A percentile compares a stretch with the other conserved stretches of the same genome.
Conservation (phyloP, 305 asterid species). For the Fraxinus ornus region DNA sequence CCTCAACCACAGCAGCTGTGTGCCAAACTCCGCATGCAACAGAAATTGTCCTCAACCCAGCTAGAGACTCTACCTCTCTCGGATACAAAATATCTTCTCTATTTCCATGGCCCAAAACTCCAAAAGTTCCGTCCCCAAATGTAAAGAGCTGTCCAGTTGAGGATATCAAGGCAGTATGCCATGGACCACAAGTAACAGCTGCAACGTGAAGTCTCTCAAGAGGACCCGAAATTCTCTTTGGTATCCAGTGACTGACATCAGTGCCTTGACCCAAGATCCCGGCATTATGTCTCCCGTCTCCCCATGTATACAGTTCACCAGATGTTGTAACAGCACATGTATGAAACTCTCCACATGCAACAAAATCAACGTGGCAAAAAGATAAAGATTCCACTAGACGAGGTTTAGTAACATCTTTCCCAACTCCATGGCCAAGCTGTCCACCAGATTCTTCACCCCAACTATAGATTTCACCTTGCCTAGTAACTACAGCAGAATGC, state of each 20-base stretch:
- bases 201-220: conserved; percentile 88
- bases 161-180: conserved; percentile 94
- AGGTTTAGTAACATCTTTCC: conserved; percentile 72
- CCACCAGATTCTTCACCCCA: conserved; percentile 99
- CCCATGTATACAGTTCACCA: conserved; percentile 97
- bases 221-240: conserved; percentile 87
- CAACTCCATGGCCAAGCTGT: conserved; percentile 90
- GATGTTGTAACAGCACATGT: conserved; percentile 82
- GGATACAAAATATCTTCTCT: conserved; percentile 61
- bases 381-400: conserved; percentile 77
- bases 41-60: conserved; percentile 81
- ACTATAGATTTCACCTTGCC: conserved; percentile 89
- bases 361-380: conserved; percentile 62
- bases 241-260: conserved; percentile 89
- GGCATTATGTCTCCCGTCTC: conserved; percentile 88
- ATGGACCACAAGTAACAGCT: conserved; percentile 81
- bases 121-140: conserved; percentile 94
- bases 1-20: conserved; percentile 94
- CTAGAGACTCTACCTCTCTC: conserved; percentile 74
- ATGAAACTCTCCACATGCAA: conserved; percentile 97
- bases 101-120: conserved; percentile 92
- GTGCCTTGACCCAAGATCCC: conserved; percentile 93
- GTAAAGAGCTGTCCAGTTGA: conserved; percentile 84
- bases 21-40: conserved; percentile 99
- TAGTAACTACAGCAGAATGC: conserved; percentile 81